Conservation (phyloP, 2,329 filamentous ascomycete species). For the Fusarium zealandicum region DNA sequence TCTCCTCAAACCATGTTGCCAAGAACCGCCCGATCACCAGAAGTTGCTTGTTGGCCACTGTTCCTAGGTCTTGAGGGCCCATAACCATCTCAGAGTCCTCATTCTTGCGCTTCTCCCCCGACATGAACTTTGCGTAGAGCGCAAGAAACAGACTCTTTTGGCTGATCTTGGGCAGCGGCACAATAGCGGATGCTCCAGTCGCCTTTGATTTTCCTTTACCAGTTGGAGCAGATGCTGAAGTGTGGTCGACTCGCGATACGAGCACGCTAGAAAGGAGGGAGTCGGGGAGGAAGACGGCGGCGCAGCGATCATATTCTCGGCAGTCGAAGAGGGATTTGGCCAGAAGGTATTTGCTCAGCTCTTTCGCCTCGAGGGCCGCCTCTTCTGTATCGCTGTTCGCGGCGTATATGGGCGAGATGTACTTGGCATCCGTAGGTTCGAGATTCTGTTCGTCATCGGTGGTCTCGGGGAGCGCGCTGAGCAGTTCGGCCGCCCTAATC, state of each 20-base stretch:
- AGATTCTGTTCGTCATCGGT: conserved; percentile 61
- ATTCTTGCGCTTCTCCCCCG: conserved; percentile 94
- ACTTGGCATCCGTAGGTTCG: conserved; percentile 43
- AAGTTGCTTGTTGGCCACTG: conserved; percentile 85
- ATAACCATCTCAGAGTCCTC: conserved; percentile 98
- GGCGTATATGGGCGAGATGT: conserved; percentile 58
- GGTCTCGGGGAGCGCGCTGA: conserved; percentile 77
- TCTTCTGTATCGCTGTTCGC: conserved; percentile 74
- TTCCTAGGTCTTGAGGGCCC: conserved; percentile 87
- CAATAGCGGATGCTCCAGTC: conserved; percentile 30
- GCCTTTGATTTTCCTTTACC: conserved; percentile 66
- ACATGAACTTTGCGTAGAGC: conserved; percentile 89
- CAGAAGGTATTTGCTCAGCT: conserved; percentile 83
- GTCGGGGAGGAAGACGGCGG: conserved; percentile 85
- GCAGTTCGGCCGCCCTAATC: conserved; percentile 89
- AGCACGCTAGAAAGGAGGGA: conserved; percentile 74
- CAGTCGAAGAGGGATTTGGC: conserved; percentile 96
- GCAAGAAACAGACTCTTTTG: conserved; percentile 93
- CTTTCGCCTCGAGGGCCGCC: conserved; percentile 76
- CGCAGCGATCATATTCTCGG: conserved; percentile 91
- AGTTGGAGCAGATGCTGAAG: conserved; percentile 52
- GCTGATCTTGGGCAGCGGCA: conserved; percentile 67
- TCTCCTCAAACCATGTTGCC: conserved; percentile 79
- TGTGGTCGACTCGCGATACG: conserved; percentile 53
- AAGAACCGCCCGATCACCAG: conserved; percentile 76